phyloP scores from a whole-genome alignment of 179 eudicot species.

The Pouteria campechiana region DNA sequence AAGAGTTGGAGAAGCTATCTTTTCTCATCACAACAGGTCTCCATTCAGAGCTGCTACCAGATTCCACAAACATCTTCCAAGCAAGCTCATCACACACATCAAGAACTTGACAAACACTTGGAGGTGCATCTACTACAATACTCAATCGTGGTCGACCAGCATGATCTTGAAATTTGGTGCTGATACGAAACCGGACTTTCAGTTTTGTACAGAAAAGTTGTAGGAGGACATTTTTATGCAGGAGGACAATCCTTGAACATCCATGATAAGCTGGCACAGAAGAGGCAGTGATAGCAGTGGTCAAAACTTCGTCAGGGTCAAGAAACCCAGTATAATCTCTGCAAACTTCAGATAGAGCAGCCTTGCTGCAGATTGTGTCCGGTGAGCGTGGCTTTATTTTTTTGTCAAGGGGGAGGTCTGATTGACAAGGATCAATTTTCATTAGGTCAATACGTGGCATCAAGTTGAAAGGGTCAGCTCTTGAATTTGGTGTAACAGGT shows the following conservation, averaged over 20 bases:
- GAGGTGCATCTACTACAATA: constrained; percentile 74
- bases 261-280: constrained; percentile 42
- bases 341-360: constrained; percentile 21
- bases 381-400: constrained; percentile 15
- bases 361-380: constrained; percentile 17
- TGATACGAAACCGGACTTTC: constrained; percentile 79
- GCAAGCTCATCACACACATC: constrained; percentile 66
- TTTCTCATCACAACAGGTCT: constrained; percentile 56
- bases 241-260: constrained; percentile 43
- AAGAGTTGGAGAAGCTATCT: constrained; percentile 53
- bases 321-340: constrained; percentile 24
- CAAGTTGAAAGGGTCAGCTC: constrained; percentile 53
- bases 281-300: constrained; percentile 38
- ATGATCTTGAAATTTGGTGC: constrained; percentile 53
- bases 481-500: no score
- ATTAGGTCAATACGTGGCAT: constrained; percentile 34
- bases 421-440: constrained; percentile 27
- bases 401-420: constrained; percentile 33
- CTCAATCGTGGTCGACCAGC: constrained; percentile 79
- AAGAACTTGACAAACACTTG: constrained; percentile 50
- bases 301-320: constrained; percentile 34
- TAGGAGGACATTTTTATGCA: constrained; percentile 32
- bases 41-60: constrained; percentile 84
- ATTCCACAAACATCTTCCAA: constrained; percentile 33
- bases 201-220: constrained; percentile 39